Percentiles rank a stretch among this genome's conserved stretches.
These are phyloP conservation scores for Fraxinus anomala DNA, from an alignment of 257 asterid genomes.

Conservation along the genomic window DNA sequence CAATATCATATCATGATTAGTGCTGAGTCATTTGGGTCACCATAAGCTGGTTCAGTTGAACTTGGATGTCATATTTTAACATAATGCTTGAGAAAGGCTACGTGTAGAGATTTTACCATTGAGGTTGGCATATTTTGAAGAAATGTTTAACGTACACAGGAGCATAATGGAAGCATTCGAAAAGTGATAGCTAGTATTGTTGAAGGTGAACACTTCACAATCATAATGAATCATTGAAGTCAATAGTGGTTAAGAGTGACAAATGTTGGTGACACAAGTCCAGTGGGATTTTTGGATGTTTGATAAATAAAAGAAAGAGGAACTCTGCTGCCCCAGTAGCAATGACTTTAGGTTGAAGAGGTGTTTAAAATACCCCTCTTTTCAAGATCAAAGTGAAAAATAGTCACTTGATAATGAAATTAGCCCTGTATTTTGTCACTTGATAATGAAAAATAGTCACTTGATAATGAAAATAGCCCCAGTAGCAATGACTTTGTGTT, in stretches of 20 bases:
- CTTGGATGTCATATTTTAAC: not conserved
- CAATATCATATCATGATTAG: not conserved
- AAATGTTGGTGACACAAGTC: not conserved
- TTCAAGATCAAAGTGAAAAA: too few species aligned
- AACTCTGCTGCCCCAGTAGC: not conserved
- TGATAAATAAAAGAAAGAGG: not conserved
- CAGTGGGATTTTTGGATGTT: not conserved
- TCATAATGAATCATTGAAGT: not conserved
- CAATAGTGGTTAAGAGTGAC: not conserved
- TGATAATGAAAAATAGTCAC: too few species aligned
- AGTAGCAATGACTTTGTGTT: too few species aligned
- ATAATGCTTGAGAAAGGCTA: not conserved
- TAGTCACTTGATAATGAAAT: too few species aligned
- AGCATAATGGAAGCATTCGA: not conserved
- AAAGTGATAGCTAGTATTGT: not conserved
- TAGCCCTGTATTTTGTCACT: too few species aligned
- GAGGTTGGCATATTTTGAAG: not conserved
- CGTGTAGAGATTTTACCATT: not conserved
- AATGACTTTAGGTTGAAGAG: not conserved
- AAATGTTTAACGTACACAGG: not conserved
- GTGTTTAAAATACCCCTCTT: too few species aligned
- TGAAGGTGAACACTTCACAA: not conserved
- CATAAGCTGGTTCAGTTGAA: not conserved
- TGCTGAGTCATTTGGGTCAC: not conserved
- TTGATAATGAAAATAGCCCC: too few species aligned